Evolutionary conservation across 2,329 filamentous ascomycete species (phyloP).

Genomic region (Parastagonospora avenae): DNA sequence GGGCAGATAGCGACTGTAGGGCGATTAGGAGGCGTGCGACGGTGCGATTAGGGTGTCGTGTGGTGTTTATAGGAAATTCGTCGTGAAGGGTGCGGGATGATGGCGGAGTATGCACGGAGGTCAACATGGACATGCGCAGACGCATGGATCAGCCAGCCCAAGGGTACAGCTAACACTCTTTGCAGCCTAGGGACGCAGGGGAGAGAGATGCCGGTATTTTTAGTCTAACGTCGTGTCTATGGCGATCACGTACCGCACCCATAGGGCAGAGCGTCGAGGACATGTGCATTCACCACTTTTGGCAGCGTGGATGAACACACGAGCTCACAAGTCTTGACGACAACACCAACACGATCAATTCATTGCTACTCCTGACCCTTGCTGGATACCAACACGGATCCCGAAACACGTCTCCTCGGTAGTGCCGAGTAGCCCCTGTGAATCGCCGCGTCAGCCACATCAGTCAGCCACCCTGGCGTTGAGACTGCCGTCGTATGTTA

Average conservation of each 20-base stretch:
- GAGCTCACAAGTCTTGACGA: neutral
- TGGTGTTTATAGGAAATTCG: conserved; percentile 1
- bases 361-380: neutral
- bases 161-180: conserved; percentile 4
- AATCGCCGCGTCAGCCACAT: conserved; percentile 6
- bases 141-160: conserved; percentile 4
- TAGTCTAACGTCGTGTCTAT: conserved; percentile 8
- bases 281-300: neutral
- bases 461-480: neutral
- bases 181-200: conserved; percentile 10
- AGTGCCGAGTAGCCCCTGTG: conserved; percentile 3
- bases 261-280: no score
- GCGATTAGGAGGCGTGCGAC: conserved; percentile 1
- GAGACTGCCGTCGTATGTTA: no score
- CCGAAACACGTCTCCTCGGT: conserved; percentile 1
- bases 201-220: conserved; percentile 14
- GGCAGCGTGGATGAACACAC: neutral
- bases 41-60: conserved; percentile 2
- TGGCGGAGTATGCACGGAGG: conserved; percentile 10
- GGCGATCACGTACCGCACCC: neutral
- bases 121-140: neutral
- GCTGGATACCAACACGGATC: conserved; percentile 1
- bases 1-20: neutral
- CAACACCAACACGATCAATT: neutral
- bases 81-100: conserved; percentile 5